Evolutionary conservation across 2,329 filamentous ascomycete genomes (phyloP).

Genomic region (Ophiostoma perfectum): DNA sequence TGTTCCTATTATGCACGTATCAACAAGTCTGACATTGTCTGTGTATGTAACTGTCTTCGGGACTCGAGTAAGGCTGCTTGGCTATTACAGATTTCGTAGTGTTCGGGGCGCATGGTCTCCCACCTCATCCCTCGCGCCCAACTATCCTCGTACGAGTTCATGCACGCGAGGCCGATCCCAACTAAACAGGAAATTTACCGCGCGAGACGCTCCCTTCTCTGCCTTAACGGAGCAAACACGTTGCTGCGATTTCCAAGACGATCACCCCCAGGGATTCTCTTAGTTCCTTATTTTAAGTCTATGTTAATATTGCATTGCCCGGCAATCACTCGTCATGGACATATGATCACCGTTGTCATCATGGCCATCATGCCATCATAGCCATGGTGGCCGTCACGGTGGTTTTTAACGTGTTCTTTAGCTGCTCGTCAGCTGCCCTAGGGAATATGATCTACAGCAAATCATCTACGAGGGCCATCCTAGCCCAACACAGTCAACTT

Average conservation of each 20-base stretch:
- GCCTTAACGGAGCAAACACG: not conserved
- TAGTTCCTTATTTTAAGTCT: conserved; percentile 1
- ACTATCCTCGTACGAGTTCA: too few species aligned
- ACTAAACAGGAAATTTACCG: not conserved
- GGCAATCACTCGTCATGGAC: not conserved
- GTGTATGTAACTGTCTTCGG: too few species aligned
- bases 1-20: too few species aligned
- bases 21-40: too few species aligned
- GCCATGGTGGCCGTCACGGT: too few species aligned
- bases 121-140: too few species aligned
- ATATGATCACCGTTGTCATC: not conserved
- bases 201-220: not conserved
- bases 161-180: not conserved
- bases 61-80: too few species aligned
- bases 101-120: too few species aligned
- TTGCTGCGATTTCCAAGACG: conserved; percentile 1
- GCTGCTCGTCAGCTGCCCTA: too few species aligned
- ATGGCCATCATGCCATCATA: not conserved
- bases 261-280: not conserved
- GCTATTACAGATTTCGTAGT: too few species aligned
- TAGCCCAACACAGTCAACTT: not conserved
- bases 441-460: not conserved
- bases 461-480: not conserved
- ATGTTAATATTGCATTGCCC: not conserved
- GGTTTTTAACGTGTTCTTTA: too few species aligned